Base-by-base conservation (phyloP, 1,284 basidiomycete species). In the Wallemia mellicola region DNA sequence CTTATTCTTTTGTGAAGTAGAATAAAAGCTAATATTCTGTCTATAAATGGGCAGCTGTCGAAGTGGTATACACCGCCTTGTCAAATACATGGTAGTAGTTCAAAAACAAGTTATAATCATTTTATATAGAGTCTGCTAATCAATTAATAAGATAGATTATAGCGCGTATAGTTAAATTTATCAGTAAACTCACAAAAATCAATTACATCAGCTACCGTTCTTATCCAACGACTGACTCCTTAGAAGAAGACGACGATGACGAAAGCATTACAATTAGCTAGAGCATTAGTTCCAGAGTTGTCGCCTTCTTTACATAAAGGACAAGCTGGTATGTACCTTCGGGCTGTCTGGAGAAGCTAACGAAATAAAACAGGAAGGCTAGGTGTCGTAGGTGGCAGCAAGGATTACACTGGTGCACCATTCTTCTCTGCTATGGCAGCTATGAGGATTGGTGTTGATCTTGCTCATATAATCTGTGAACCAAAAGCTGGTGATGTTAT, bases 401-500 rank as follows among this genome's bases (percentile, higher is more conserved):
- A 82, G 63, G 92, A 96, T 66, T 98, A 96, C 70, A 87, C 89
- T 0, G 94, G 92, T 19, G 92, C 92, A 25, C 92, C 92, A 0
- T 98, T 81, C 75, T 98, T 92, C 67, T 82, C 86, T 1, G 79
- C 85, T 26, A 86, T 92, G 66, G 82, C 87, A 3, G 83, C 87
- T 0, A 75, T 89, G 64, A 77, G 86, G 63, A 76, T 89, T 66
- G 92, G 91, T 28, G 84, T 83, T 59, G 92, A 96, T 69, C 76
- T 96, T 54, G 87, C 88, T 25, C 91, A 96, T 74, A 88, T 96
- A 60, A 91, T 98, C 59, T 98, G 92, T 71, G 82, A 89, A 14
- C 92, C 92, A 0, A 79, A 78, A 0, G 87, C 88, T 1, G 85
- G 85, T 27, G 76, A 77, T 1, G 83, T 88, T 24, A 96, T 98